These are phyloP conservation scores for Pythium pyrilobum DNA, from an alignment of 352 stramenopile genomes.

Conservation along the genomic window DNA sequence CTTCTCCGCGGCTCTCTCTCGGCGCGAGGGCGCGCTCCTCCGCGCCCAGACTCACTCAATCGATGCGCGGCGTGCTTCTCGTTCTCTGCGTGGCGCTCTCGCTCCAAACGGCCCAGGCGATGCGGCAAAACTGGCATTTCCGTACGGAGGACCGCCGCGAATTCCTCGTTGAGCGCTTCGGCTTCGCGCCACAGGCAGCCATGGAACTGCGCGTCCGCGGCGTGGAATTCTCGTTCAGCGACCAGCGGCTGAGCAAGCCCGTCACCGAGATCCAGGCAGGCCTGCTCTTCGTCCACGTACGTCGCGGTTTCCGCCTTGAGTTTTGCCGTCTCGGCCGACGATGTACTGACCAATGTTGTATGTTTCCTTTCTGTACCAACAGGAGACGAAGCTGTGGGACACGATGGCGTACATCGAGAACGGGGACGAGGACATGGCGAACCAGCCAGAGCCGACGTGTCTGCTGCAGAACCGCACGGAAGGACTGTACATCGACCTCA, in stretches of 20 bases:
- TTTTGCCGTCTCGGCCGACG: too few species aligned
- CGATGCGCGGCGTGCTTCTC: conserved; percentile 8
- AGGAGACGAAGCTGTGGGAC: conserved; percentile 58
- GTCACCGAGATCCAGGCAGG: conserved; percentile 26
- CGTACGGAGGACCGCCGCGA: conserved; percentile 56
- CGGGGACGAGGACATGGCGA: conserved; percentile 17
- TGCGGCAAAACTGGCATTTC: conserved; percentile 82
- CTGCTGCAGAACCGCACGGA: conserved; percentile 40
- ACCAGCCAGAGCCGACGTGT: conserved; percentile 24
- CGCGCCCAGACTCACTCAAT: not conserved
- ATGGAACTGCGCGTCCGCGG: conserved; percentile 69
- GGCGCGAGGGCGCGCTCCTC: not conserved
- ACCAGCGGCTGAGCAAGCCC: not conserved
- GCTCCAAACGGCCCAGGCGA: conserved; percentile 18
- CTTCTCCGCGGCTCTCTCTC: not conserved
- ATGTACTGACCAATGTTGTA: not conserved
- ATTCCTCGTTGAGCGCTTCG: conserved; percentile 90
- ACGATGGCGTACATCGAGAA: conserved; percentile 43
- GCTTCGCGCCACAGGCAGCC: conserved; percentile 56
- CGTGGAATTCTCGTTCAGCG: conserved; percentile 30
- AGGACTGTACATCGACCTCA: conserved; percentile 59
- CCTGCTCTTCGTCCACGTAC: conserved; percentile 66
- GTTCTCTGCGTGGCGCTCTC: not conserved
- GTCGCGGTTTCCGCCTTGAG: not conserved
- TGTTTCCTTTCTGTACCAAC: not conserved